These are phyloP conservation scores for Pulchroboletus neoregius DNA, from an alignment of 1,284 basidiomycete species.

Conservation along the genomic window DNA sequence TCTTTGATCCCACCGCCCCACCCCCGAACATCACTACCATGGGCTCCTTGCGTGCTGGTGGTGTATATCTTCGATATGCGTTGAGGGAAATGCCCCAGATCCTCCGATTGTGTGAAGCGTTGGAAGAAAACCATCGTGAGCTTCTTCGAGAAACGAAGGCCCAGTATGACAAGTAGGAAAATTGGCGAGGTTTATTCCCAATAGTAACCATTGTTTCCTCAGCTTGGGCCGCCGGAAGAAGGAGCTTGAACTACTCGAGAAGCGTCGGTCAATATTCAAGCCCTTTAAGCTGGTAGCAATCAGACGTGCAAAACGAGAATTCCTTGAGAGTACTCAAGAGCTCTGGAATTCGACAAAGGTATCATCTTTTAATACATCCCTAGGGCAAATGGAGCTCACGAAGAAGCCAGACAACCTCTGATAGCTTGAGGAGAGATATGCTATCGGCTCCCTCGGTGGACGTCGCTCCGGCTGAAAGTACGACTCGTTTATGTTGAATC, in stretches of 20 bases:
- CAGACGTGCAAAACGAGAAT: slow-evolving; percentile 1
- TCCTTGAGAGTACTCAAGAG: neutral
- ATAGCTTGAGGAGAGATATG: slow-evolving; percentile 5
- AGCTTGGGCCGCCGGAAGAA: slow-evolving; percentile 4
- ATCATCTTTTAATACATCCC: neutral
- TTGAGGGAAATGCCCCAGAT: slow-evolving; percentile 13
- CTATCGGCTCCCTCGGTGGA: slow-evolving; percentile 6
- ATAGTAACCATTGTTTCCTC: neutral
- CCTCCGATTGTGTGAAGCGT: neutral
- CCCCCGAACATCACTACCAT: neutral
- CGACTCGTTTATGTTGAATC: neutral
- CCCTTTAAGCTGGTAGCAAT: neutral
- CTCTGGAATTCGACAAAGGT: slow-evolving; percentile 12
- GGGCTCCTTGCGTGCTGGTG: slow-evolving; percentile 2
- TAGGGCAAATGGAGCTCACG: neutral
- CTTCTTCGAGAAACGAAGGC: slow-evolving; percentile 8
- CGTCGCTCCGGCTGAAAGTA: slow-evolving; percentile 9
- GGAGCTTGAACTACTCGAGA: slow-evolving; percentile 4
- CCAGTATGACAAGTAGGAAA: slow-evolving; percentile 11
- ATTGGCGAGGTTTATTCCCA: rapidly evolving
- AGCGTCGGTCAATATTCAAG: slow-evolving; percentile 2
- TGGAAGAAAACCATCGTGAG: neutral
- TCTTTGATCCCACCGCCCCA: neutral
- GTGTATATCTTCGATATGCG: slow-evolving; percentile 8
- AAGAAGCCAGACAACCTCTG: slow-evolving; percentile 12